A percentile compares a stretch with the other conserved stretches of the same genome.
phyloP scores from a whole-genome alignment of 176 grass and related monocot genomes.

The Olyra latifolia region DNA sequence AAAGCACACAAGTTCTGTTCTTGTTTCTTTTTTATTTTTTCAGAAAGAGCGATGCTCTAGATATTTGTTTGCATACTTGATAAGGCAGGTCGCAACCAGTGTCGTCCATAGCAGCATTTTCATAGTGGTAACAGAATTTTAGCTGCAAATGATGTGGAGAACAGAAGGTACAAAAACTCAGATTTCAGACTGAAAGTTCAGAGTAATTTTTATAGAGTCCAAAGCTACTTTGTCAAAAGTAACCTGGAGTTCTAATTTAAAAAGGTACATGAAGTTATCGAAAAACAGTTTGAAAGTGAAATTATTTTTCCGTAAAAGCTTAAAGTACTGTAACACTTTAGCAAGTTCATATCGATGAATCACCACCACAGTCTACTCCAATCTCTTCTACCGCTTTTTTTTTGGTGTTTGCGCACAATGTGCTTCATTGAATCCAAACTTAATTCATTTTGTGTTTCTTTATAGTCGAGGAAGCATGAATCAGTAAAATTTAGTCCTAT shows the following conservation, averaged over 20 bases:
- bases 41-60: neutral
- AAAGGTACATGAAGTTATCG: neutral
- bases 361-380: neutral
- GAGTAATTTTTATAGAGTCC: neutral
- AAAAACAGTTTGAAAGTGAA: neutral
- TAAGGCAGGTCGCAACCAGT: neutral
- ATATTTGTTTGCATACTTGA: conserved; percentile 6
- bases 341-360: neutral
- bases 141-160: neutral
- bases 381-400: neutral
- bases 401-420: neutral
- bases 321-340: neutral
- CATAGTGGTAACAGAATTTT: neutral
- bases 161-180: conserved; percentile 14
- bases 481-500: neutral
- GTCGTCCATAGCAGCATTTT: neutral
- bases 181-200: neutral
- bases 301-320: neutral
- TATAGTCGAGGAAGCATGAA: conserved; percentile 23
- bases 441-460: neutral
- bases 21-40: neutral
- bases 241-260: neutral
- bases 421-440: neutral
- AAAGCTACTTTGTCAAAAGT: neutral
- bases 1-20: neutral